Evolutionary conservation across 805 yeast species (phyloP).

Genomic region (Yarrowia alimentaria): DNA sequence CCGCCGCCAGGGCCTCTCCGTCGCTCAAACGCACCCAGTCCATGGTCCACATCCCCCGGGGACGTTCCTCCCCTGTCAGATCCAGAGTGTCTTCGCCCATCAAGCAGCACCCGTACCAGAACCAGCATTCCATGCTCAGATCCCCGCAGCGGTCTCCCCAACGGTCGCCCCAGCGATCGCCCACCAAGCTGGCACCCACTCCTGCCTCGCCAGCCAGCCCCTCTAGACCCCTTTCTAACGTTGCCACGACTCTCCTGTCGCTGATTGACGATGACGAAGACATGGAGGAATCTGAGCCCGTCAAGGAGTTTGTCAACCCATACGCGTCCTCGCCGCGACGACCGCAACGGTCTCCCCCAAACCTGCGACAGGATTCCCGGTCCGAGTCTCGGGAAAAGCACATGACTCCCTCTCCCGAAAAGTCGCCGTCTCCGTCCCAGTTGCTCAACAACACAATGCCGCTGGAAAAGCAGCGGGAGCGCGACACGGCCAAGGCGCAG

Average conservation of each 20-base stretch:
- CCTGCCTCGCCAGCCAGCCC: neutral
- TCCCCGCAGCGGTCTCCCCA: too few relatives aligned
- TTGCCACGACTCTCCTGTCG: conserved; percentile 18
- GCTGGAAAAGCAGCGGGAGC: conserved; percentile 17
- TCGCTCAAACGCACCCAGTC: too few relatives aligned
- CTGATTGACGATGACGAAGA: conserved; percentile 23
- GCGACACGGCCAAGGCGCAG: conserved; percentile 24
- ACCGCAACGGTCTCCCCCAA: neutral
- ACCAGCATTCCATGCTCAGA: too few relatives aligned
- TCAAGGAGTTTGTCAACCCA: conserved; percentile 19
- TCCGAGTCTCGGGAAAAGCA: neutral
- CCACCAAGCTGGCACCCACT: neutral
- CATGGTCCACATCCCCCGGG: neutral
- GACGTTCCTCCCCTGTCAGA: neutral
- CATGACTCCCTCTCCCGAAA: conserved; percentile 17
- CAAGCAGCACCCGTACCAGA: too few relatives aligned
- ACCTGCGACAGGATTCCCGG: neutral
- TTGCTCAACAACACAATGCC: conserved; percentile 18
- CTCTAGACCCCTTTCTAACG: conserved; percentile 2
- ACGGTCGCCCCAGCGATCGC: too few relatives aligned
- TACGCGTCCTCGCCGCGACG: conserved; percentile 16
- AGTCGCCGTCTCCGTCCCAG: conserved; percentile 7
- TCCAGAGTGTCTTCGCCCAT: too few relatives aligned
- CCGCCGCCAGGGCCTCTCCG: neutral
- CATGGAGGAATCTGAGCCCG: neutral